A percentile compares a stretch with the other conserved stretches of the same genome.
Evolutionary conservation across 108 stramenopile genomes (phyloP).

Genomic region (Nitzschia sp.): DNA sequence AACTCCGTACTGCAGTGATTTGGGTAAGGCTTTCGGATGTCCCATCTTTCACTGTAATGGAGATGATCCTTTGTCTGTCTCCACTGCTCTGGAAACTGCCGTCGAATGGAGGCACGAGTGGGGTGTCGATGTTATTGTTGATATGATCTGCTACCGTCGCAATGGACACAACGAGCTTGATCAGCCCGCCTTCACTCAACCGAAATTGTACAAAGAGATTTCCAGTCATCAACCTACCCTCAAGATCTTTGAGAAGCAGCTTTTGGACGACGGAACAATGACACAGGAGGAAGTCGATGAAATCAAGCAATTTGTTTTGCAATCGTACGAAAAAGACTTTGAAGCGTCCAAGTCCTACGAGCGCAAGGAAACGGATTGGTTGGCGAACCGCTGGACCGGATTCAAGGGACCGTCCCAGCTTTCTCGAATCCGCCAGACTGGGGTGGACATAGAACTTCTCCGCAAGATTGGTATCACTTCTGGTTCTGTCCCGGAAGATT

Average conservation of each 20-base stretch:
- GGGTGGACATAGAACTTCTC: constrained; percentile 87
- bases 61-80: constrained; percentile 97
- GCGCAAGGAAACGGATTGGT: constrained; percentile 86
- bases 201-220: constrained; percentile 92
- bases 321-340: constrained; percentile 88
- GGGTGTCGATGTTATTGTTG: constrained; percentile 96
- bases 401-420: constrained; percentile 93
- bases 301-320: constrained; percentile 79
- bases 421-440: constrained; percentile 88
- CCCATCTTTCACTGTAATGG: constrained; percentile 99
- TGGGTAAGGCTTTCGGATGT: constrained; percentile 96
- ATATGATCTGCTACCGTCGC: constrained; percentile 98
- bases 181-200: constrained; percentile 99
- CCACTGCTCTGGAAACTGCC: constrained; percentile 94
- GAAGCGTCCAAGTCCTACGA: constrained; percentile 90
- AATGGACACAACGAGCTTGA: constrained; percentile 99
- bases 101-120: constrained; percentile 97
- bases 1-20: constrained; percentile 96
- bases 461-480: constrained; percentile 77
- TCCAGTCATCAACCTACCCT: constrained; percentile 86
- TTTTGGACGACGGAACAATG: constrained; percentile 80
- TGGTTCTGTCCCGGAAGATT: constrained; percentile 85
- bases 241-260: constrained; percentile 80
- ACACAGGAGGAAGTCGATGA: constrained; percentile 83
- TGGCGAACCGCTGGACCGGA: constrained; percentile 90